These are phyloP conservation scores for Aspergillus mulundensis DNA, from an alignment of 495 filamentous ascomycete genomes.

Conservation along the genomic window DNA sequence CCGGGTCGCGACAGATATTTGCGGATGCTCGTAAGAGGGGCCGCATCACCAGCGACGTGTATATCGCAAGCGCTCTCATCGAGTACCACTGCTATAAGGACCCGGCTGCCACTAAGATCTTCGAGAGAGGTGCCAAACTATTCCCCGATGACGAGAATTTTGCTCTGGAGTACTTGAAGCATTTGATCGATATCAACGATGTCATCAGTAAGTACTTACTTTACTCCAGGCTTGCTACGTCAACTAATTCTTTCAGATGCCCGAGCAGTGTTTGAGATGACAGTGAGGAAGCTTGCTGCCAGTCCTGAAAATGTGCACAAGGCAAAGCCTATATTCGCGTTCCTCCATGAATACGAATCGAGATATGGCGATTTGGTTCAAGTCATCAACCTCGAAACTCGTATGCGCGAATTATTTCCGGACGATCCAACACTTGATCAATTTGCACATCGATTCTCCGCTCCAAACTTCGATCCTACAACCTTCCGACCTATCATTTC, in stretches of 20 bases:
- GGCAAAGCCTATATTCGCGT: constrained; percentile 77
- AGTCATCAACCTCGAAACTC: constrained; percentile 81
- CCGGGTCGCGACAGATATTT: constrained; percentile 81
- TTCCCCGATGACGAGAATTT: constrained; percentile 91
- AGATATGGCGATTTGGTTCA: constrained; percentile 86
- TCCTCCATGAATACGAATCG: constrained; percentile 93
- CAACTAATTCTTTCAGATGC: constrained; percentile 60
- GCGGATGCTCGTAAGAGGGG: constrained; percentile 79
- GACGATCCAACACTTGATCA: constrained; percentile 71
- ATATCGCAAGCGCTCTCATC: constrained; percentile 84
- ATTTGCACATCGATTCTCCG: constrained; percentile 73
- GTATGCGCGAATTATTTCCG: constrained; percentile 88
- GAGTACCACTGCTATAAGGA: constrained; percentile 97
- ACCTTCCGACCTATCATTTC: constrained; percentile 78
- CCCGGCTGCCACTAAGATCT: constrained; percentile 84
- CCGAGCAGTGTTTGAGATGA: constrained; percentile 88
- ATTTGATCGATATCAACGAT: constrained; percentile 85
- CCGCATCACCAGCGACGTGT: constrained; percentile 86
- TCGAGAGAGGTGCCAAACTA: constrained; percentile 85
- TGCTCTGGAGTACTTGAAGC: constrained; percentile 90
- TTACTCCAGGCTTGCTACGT: background rate
- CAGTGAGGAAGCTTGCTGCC: constrained; percentile 69
- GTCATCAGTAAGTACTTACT: constrained; percentile 76
- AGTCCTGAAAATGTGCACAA: constrained; percentile 69
- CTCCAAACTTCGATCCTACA: constrained; percentile 68